Base-by-base conservation (phyloP, 768 basidiomycete species). In the Mycena venus region DNA sequence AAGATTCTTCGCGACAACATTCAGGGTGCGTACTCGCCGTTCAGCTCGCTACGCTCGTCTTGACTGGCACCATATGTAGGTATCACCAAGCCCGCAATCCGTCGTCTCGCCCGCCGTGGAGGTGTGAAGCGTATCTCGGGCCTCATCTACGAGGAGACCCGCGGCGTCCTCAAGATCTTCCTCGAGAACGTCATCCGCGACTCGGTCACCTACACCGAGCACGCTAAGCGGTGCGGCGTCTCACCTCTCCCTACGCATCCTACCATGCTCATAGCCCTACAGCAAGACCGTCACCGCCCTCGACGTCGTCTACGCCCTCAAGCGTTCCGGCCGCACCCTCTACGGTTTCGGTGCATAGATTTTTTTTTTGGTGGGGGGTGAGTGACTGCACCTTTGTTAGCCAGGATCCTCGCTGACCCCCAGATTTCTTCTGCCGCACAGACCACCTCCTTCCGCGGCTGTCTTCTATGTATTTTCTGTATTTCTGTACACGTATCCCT, bases 91-190 rank as follows among this genome's bases (percentile, higher is more conserved):
- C 95, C 96, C 77, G 70, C 70, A 9, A 71, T 97, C 84, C 94
- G 94, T 89, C 95, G 97, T 89, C 95, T 98, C 72, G 96, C 96
- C 61, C 95, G 95, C 84, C 94, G 96, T 90, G 96, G 97, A 81
- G 97, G 97, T 94, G 96, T 98, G 82, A 97, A 98, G 91, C 92
- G 95, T 95, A 95, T 96, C 80, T 95, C 93, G 47, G 70, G 70
- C 9, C 70, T 71, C 49, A 71, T 71, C 55, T 71, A 71, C 62
- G 70, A 71, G 55, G 70, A 98, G 91, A 97, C 96, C 66, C 92
- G 93, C 84, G 95, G 95, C 89, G 96, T 97, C 40, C 90, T 98
- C 78, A 98, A 97, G 88, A 93, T 96, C 81, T 97, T 96, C 92
- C 90, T 96, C 60, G 95, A 96, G 87, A 95, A 94, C 78, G 93